These are phyloP conservation scores for Ophiostoma himal-ulmi DNA, from an alignment of 2,329 filamentous ascomycete genomes.

Conservation along the genomic window DNA sequence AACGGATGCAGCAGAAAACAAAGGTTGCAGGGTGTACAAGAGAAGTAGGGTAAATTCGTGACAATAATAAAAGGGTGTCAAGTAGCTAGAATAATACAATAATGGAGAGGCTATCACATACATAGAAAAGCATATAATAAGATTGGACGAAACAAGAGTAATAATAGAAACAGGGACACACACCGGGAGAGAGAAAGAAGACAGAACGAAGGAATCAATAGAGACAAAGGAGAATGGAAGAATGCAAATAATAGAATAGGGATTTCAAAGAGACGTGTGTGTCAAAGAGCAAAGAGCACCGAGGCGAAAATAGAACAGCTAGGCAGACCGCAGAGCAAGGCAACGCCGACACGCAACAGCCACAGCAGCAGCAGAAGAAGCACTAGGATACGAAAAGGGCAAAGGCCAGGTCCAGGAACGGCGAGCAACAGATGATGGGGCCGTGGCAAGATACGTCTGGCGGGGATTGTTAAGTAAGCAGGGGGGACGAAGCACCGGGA, in stretches of 20 bases:
- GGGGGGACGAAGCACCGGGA: neutral
- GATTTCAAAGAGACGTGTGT: neutral
- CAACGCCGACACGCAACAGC: slow-evolving; percentile 13
- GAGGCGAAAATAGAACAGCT: slow-evolving; percentile 12
- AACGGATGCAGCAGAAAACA: neutral
- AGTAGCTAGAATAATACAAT: neutral
- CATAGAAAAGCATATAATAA: neutral
- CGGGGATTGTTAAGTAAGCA: neutral
- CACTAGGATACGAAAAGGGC: slow-evolving; percentile 15
- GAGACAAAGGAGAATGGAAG: slow-evolving; percentile 8
- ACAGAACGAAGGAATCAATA: slow-evolving; percentile 12
- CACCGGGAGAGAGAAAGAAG: neutral
- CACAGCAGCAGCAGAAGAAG: neutral
- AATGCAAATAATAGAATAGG: neutral
- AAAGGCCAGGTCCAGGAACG: slow-evolving; percentile 7
- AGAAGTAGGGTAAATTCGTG: neutral
- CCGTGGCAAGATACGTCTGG: neutral
- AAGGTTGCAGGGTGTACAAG: neutral
- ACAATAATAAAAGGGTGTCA: neutral
- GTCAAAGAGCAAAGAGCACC: neutral
- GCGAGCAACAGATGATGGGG: slow-evolving; percentile 5
- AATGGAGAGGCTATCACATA: neutral
- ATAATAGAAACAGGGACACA: neutral
- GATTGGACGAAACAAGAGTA: neutral
- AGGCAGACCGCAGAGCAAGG: neutral